Evolutionary conservation across 2,329 filamentous ascomycete genomes (phyloP), one percentile per base, ranked within the genome.

Genomic region (Penicillium vulpinum): DNA sequence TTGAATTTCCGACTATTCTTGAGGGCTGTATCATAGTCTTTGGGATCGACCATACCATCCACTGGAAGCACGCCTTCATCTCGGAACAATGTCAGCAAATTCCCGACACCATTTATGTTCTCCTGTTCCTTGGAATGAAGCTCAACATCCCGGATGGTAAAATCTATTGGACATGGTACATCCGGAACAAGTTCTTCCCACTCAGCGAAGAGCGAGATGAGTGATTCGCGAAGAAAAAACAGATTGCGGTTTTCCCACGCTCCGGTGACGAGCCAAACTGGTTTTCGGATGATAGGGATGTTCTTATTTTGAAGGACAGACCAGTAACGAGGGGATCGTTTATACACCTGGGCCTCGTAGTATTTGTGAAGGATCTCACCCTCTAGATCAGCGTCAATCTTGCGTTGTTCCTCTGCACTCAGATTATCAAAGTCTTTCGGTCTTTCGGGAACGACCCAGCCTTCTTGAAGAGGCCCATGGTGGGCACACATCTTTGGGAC

Each of bases 301-400:
- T 26, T 44, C 3, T 26, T 33, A 44, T 67, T 57, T 41, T 65
- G 33, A 18, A 73, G 62, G 22, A 68, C 62, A 9, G 57, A 59
- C 69, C 66, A 74, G 55, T 71, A 70, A 8, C 21, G 50, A 49
- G 70, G 67, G 5, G 66, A 63, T 10, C 65, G 63, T 35, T 69
- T 72, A 43, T 44, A 64, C 0, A 73, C 67, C 54, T 67, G 67
- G 16, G 68, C 65, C 49, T 73, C 66, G 54, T 73, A 73, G 60
- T 68, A 74, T 63, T 74, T 74, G 39, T 73, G 70, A 0, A 71
- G 54, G 0, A 50, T 72, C 53, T 74, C 66, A 29, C 63, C 73
- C 48, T 74, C 68, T n/a, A 73, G 33, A 56, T 72, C 57, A 11
- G 56, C 36, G 18, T 73, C 65, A 10, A 72, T 56, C 28, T 45